Percentiles rank a stretch among this genome's conserved stretches.
Evolutionary conservation across 495 filamentous ascomycete genomes (phyloP).

Genomic region (Jackrogersella multiformis): DNA sequence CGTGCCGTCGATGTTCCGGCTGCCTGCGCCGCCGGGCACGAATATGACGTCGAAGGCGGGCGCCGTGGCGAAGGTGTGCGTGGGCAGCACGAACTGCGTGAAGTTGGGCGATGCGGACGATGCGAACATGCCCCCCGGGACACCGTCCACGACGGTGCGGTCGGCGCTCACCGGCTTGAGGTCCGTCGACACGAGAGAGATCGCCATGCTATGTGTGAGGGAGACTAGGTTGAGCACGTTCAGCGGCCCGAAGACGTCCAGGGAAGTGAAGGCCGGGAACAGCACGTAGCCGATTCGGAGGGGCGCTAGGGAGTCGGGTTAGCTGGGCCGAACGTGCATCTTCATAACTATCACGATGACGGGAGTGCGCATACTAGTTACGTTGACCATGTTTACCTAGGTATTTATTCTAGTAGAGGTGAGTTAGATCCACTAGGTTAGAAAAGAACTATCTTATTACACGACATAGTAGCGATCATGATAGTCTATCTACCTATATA

Average conservation of each 20-base stretch:
- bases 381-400: constrained; percentile 28
- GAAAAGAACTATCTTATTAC: not conserved
- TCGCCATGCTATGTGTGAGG: constrained; percentile 44
- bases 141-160: constrained; percentile 24
- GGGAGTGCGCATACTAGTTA: constrained; percentile 19
- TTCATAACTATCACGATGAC: not conserved
- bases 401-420: not conserved
- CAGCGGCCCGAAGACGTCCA: constrained; percentile 65
- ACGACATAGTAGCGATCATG: not conserved
- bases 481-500: not conserved
- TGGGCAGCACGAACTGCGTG: constrained; percentile 61
- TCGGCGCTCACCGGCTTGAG: constrained; percentile 57
- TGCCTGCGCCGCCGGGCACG: constrained; percentile 67
- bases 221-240: constrained; percentile 67
- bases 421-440: not conserved
- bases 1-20: constrained; percentile 42
- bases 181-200: constrained; percentile 61
- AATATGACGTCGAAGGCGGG: constrained; percentile 66
- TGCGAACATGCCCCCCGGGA: constrained; percentile 2
- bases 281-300: constrained; percentile 50
- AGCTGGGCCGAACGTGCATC: not conserved
- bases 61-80: constrained; percentile 63
- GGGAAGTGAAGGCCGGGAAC: constrained; percentile 57
- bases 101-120: constrained; percentile 35
- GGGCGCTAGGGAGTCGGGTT: constrained; percentile 19